Evolutionary conservation across 78 protist genomes (phyloP), one percentile per base, ranked within the genome.

Genomic region (slime mould (Dictyostelium discoideum)): DNA sequence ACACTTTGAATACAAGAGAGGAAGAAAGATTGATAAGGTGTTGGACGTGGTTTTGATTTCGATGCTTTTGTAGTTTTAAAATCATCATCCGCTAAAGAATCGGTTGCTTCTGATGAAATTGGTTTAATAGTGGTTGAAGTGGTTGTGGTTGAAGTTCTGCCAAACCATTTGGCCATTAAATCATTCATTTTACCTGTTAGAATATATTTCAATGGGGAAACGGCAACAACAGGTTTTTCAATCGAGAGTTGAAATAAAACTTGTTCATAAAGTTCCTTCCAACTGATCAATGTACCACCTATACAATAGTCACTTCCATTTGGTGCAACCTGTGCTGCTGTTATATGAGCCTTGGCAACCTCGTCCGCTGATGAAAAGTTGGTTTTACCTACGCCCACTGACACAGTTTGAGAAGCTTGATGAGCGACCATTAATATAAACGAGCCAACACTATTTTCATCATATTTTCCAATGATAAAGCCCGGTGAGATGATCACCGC

Each of bases 251-350:
- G 80, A 14, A 73, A 73, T 32, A 73, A 73, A 73, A 73, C 42
- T 32, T 73, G 80, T 73, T 73, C 80, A 32, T 73, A 73, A 6
- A 73, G 37, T 73, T 73, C 80, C 5, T 73, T 73, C 80, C 80
- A 73, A 73, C 20, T 13, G 80, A 24, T 24, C 13, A 29, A 24
- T 1, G 29, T 29, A 14, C 80, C 80, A 29, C 80, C 80, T 6
- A 73, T 9, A 29, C 29, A n/a, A 73, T 29, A 73, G 14, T 73
- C 80, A 10, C 24, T 29, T 13, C 80, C 80, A 29, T 13, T 18
- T 0, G 39, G 39, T 29, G 80, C 39, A 1, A 29, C 42, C 32
- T 73, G 46, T 0, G 80, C 80, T 1, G 80, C 80, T 2, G 39
- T 73, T 0, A 73, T 73, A 32, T 73, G 80, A 16, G 80, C 80